Evolutionary conservation across 768 basidiomycete species (phyloP).

Genomic region (Phaeolepiota aurea): DNA sequence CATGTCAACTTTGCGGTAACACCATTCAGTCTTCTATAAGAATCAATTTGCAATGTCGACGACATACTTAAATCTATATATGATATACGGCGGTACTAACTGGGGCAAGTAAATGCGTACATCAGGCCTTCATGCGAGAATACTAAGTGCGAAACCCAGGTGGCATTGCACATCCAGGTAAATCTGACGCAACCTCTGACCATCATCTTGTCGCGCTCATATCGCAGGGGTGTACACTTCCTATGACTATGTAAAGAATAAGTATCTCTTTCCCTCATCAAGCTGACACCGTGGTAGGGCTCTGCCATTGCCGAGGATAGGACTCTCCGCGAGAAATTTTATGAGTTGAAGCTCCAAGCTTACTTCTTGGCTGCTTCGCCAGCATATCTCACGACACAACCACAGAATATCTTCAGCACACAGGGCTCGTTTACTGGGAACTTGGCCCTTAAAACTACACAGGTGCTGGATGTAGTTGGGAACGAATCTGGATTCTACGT

Average conservation of each 20-base stretch:
- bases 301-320: slow-evolving; percentile 43
- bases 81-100: slow-evolving; percentile 44
- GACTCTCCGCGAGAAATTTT: slow-evolving; percentile 44
- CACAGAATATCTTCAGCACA: slow-evolving; percentile 29
- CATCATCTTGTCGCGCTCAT: neutral
- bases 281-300: slow-evolving; percentile 20
- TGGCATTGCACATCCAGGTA: slow-evolving; percentile 28
- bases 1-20: neutral
- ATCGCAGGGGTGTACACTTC: slow-evolving; percentile 32
- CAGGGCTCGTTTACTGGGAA: slow-evolving; percentile 42
- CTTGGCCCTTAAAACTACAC: slow-evolving; percentile 39
- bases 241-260: slow-evolving; percentile 33
- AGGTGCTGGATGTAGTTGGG: slow-evolving; percentile 37
- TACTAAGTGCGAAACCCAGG: slow-evolving; percentile 8
- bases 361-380: slow-evolving; percentile 43
- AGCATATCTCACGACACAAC: slow-evolving; percentile 38
- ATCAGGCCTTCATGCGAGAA: too few relatives aligned
- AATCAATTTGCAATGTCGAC: slow-evolving; percentile 38
- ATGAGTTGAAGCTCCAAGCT: slow-evolving; percentile 43
- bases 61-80: slow-evolving; percentile 41
- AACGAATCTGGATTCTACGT: slow-evolving; percentile 40
- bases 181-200: neutral
- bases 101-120: slow-evolving; percentile 38
- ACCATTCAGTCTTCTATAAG: slow-evolving; percentile 35
- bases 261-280: neutral